These are phyloP conservation scores for Aspergillus niger DNA, from an alignment of 2,329 filamentous ascomycete genomes.

Conservation along the genomic window DNA sequence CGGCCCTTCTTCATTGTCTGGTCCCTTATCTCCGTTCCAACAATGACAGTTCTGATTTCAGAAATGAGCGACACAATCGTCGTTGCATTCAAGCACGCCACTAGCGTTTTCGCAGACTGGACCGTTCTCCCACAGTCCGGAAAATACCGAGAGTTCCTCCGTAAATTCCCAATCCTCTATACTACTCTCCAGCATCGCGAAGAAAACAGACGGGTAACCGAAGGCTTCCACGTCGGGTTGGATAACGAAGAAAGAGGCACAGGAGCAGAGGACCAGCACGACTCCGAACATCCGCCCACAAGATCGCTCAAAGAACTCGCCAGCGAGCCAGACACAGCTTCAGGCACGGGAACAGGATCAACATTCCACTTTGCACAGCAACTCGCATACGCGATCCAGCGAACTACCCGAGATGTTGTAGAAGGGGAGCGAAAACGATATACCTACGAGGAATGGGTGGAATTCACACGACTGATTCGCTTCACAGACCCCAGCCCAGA, in stretches of 20 bases:
- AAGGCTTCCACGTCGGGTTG: constrained; percentile 48
- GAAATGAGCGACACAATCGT: constrained; percentile 85
- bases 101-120: constrained; percentile 63
- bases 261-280: background rate
- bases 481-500: constrained; percentile 49
- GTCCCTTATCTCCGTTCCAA: constrained; percentile 81
- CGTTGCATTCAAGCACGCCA: constrained; percentile 62
- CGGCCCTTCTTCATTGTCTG: constrained; percentile 92
- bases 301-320: constrained; percentile 49
- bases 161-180: constrained; percentile 47
- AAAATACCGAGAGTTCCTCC: constrained; percentile 55
- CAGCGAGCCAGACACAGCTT: constrained; percentile 42
- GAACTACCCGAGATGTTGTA: constrained; percentile 43
- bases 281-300: background rate
- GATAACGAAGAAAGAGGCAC: constrained; percentile 34
- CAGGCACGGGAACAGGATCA: background rate
- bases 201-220: constrained; percentile 48
- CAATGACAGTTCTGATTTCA: constrained; percentile 82
- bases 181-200: constrained; percentile 42
- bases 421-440: constrained; percentile 60
- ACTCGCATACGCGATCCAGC: constrained; percentile 70
- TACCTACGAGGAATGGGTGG: constrained; percentile 81
- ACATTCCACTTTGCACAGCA: constrained; percentile 60
- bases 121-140: constrained; percentile 66
- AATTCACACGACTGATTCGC: constrained; percentile 74